phyloP scores from a whole-genome alignment of 177 flowering plant species.

The Vitis hybrid region DNA sequence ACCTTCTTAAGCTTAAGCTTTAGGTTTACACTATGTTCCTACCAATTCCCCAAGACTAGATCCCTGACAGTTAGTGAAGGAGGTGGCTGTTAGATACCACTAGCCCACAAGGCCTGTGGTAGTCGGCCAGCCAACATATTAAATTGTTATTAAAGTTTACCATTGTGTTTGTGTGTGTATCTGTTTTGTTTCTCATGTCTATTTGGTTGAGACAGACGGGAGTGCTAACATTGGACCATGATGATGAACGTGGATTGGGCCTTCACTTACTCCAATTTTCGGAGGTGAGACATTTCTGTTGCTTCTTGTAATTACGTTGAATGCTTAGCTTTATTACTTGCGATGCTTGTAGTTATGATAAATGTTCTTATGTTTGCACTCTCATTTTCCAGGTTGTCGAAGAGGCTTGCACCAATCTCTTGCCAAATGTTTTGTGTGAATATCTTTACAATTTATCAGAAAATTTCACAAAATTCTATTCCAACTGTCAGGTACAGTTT shows the following conservation, averaged over 20 bases:
- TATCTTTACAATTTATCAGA: constrained; percentile 87
- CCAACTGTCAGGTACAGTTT: constrained; percentile 74
- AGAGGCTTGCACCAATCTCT: constrained; percentile 79
- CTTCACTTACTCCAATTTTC: constrained; percentile 88
- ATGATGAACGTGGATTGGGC: constrained; percentile 77
- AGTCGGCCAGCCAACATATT: too few relatives aligned
- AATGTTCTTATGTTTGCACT: not conserved
- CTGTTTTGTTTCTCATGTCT: not conserved
- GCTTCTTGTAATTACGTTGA: not conserved
- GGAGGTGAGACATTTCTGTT: constrained; percentile 51
- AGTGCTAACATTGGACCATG: constrained; percentile 54
- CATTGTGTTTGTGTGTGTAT: too few relatives aligned
- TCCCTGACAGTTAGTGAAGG: too few relatives aligned
- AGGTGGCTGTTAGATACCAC: too few relatives aligned
- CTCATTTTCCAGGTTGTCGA: constrained; percentile 63
- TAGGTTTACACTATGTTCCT: too few relatives aligned
- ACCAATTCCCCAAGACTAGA: too few relatives aligned
- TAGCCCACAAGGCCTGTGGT: too few relatives aligned
- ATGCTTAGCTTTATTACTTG: not conserved
- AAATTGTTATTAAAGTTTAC: too few relatives aligned
- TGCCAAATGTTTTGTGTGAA: constrained; percentile 86
- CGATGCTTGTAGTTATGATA: not conserved
- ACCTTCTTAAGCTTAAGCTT: too few relatives aligned
- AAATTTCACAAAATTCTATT: constrained; percentile 67
- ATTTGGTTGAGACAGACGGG: constrained; percentile 47